Percentiles rank a stretch among this genome's conserved stretches.
These are phyloP conservation scores for Yamadazyma kitorensis DNA, from an alignment of 805 yeast species.

Conservation along the genomic window DNA sequence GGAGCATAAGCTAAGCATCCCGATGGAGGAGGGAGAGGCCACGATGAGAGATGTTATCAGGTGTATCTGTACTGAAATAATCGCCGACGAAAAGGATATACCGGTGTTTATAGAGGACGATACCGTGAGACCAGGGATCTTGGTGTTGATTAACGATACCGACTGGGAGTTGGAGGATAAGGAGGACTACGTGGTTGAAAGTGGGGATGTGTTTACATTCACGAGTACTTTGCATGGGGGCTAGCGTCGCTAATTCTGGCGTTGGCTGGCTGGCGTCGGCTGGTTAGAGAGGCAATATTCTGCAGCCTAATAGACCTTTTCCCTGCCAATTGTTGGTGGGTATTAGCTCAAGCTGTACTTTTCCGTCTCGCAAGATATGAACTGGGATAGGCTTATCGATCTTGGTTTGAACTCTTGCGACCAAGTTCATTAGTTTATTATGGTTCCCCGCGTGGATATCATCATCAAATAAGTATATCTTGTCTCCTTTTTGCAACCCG, in stretches of 20 bases:
- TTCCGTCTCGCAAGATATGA: constrained; percentile 28
- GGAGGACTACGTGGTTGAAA: constrained; percentile 72
- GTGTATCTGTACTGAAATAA: constrained; percentile 51
- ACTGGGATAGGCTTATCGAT: constrained; percentile 27
- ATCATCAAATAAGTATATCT: constrained; percentile 50
- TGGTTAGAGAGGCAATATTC: constrained; percentile 41
- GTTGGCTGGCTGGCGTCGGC: neutral
- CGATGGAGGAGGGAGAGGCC: constrained; percentile 42
- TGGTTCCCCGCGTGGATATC: constrained; percentile 54
- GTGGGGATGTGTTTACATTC: constrained; percentile 76
- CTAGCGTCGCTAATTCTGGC: constrained; percentile 25
- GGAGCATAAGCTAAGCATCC: constrained; percentile 45
- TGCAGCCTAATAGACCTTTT: constrained; percentile 67
- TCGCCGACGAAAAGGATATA: constrained; percentile 58
- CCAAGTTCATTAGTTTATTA: constrained; percentile 44
- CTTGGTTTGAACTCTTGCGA: constrained; percentile 39
- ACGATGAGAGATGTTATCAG: constrained; percentile 53
- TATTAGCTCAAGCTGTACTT: constrained; percentile 18
- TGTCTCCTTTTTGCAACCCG: constrained; percentile 58
- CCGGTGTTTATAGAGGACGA: constrained; percentile 81
- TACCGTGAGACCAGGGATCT: constrained; percentile 84
- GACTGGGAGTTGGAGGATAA: constrained; percentile 97
- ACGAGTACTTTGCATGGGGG: constrained; percentile 97
- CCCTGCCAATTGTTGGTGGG: constrained; percentile 65
- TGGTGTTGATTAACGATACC: constrained; percentile 87